Evolutionary conservation across 83 land plant species (phyloP).

Genomic region (Larix sibirica): DNA sequence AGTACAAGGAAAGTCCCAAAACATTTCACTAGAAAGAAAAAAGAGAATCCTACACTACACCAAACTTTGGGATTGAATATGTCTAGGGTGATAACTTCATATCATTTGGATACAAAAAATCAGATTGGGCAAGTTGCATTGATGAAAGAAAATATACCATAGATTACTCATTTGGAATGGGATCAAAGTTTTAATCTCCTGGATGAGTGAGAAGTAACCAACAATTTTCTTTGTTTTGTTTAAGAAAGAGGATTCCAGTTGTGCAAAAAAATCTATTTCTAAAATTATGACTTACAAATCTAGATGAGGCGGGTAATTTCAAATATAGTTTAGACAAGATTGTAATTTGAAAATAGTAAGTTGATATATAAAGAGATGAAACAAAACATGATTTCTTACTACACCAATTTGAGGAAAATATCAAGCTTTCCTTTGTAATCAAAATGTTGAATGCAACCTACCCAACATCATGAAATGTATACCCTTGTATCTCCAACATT

Average conservation of each 20-base stretch:
- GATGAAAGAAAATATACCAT: too few species aligned
- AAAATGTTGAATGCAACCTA: constrained; percentile 15
- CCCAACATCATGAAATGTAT: constrained; percentile 9
- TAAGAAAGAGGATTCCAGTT: neutral
- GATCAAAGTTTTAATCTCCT: too few species aligned
- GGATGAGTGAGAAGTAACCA: too few species aligned
- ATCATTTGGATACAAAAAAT: too few species aligned
- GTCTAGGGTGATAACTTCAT: too few species aligned
- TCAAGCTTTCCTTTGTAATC: constrained; percentile 7
- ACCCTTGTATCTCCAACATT: constrained; percentile 11
- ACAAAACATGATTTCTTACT: constrained; percentile 16
- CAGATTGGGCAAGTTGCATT: too few species aligned
- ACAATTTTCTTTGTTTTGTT: neutral
- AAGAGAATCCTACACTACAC: too few species aligned
- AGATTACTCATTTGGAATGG: too few species aligned
- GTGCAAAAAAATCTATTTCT: neutral
- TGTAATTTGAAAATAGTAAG: neutral
- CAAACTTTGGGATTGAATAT: too few species aligned
- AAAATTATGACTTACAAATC: neutral
- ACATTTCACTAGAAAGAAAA: too few species aligned
- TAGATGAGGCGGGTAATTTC: neutral
- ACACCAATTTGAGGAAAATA: constrained; percentile 4
- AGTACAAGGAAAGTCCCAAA: too few species aligned
- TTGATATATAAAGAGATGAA: neutral
- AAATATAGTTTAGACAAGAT: neutral